phyloP scores from a whole-genome alignment of 129 eudicot genomes.

The Oenanthe sinensis region DNA sequence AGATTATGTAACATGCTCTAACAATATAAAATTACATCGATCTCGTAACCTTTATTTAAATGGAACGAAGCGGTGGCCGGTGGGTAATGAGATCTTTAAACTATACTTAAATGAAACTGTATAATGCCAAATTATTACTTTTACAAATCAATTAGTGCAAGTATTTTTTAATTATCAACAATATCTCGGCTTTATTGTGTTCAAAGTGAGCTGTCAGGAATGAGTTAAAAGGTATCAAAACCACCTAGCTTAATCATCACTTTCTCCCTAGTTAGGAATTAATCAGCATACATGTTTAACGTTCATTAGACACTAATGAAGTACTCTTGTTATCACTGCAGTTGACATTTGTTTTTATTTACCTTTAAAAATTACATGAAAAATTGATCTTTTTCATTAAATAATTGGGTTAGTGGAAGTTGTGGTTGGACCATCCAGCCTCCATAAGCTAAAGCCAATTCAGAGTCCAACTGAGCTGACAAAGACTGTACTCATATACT shows the following conservation, averaged over 20 bases:
- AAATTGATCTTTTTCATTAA: background rate
- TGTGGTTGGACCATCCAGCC: slow-evolving; percentile 1
- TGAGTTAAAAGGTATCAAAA: background rate
- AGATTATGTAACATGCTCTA: too few relatives aligned
- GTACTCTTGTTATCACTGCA: background rate
- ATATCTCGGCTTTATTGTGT: background rate
- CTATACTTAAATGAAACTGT: background rate
- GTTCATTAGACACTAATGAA: background rate
- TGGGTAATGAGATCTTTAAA: background rate
- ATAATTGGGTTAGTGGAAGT: slow-evolving; percentile 3
- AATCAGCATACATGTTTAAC: background rate
- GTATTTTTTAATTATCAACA: background rate
- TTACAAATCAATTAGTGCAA: background rate
- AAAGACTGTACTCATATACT: background rate
- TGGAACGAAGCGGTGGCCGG: background rate
- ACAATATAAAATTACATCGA: too few relatives aligned
- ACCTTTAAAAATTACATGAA: background rate
- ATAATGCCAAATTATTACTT: slow-evolving; percentile 1
- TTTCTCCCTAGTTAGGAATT: background rate
- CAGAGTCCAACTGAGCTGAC: slow-evolving; percentile 14
- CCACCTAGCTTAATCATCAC: background rate
- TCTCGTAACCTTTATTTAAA: too few relatives aligned
- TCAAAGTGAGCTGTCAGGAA: background rate
- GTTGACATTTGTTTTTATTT: slow-evolving; percentile 7
- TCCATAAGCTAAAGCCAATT: slow-evolving; percentile 3